These are phyloP conservation scores for Corynascus novoguineensis DNA, from an alignment of 495 filamentous ascomycete species.

Conservation along the genomic window DNA sequence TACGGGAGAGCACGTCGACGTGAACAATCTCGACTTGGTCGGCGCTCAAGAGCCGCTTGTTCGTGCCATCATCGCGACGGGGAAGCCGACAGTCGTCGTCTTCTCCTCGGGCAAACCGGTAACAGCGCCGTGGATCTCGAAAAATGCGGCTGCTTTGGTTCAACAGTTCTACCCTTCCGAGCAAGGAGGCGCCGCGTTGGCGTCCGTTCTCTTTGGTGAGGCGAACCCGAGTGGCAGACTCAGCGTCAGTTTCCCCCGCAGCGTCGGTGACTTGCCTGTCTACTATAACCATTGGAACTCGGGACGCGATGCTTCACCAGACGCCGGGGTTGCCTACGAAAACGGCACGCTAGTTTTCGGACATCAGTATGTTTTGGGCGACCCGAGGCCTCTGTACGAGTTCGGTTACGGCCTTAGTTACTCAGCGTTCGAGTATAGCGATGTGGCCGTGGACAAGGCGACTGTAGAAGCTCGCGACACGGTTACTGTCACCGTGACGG, in stretches of 20 bases:
- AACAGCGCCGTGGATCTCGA: conserved; percentile 61
- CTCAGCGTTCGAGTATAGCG: conserved; percentile 53
- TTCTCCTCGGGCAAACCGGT: conserved; percentile 65
- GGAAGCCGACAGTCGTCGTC: conserved; percentile 63
- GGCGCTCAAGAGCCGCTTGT: conserved; percentile 64
- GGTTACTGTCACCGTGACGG: conserved; percentile 50
- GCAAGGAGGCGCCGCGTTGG: conserved; percentile 71
- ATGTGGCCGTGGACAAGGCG: conserved; percentile 42
- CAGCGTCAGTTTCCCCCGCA: conserved; percentile 53
- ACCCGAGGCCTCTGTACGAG: conserved; percentile 53
- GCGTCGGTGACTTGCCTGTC: conserved; percentile 59
- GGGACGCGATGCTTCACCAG: conserved; percentile 42
- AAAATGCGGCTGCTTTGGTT: conserved; percentile 52
- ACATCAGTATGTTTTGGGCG: conserved; percentile 58
- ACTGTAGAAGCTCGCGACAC: conserved; percentile 45
- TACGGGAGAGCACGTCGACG: conserved; percentile 67
- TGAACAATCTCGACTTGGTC: conserved; percentile 55
- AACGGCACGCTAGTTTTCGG: conserved; percentile 62
- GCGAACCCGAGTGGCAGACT: conserved; percentile 71
- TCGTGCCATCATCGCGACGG: conserved; percentile 56
- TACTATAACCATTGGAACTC: conserved; percentile 70
- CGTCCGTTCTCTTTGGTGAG: conserved; percentile 76
- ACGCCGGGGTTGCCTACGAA: conserved; percentile 41
- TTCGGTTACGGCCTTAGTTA: conserved; percentile 69
- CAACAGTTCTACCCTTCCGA: conserved; percentile 71